Conservation (phyloP, 1,284 basidiomycete genomes). For the Xerocomus tenax region DNA sequence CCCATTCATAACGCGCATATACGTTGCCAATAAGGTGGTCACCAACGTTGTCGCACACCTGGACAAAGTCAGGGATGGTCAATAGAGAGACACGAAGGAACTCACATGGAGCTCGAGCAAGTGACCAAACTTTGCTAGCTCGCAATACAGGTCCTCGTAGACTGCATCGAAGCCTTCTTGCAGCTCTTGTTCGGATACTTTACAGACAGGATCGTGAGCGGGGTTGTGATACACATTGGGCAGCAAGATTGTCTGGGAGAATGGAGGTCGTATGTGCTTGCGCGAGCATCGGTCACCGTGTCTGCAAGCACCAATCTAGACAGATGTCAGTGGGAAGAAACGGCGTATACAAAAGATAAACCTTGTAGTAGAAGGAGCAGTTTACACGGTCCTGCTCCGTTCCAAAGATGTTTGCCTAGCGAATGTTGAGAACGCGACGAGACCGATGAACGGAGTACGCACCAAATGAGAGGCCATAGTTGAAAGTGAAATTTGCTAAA, state of each 20-base stretch:
- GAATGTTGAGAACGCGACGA: neutral
- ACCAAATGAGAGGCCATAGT: constrained; percentile 60
- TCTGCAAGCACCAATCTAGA: constrained; percentile 85
- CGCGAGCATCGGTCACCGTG: constrained; percentile 95
- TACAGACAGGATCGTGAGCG: constrained; percentile 82
- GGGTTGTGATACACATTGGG: constrained; percentile 99
- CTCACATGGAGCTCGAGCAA: constrained; percentile 88
- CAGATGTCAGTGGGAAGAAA: constrained; percentile 8
- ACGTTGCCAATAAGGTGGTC: constrained; percentile 99
- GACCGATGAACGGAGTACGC: constrained; percentile 12
- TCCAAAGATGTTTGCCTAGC: constrained; percentile 75
- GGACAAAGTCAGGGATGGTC: neutral
- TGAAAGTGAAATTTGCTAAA: constrained; percentile 12
- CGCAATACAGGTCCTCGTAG: constrained; percentile 91
- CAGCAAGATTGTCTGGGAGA: constrained; percentile 93
- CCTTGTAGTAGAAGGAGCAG: constrained; percentile 93
- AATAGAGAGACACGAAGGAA: constrained; percentile 14
- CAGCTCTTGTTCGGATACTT: constrained; percentile 77
- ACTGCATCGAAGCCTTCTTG: constrained; percentile 96
- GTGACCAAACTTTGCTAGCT: constrained; percentile 91
- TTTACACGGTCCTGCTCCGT: constrained; percentile 91
- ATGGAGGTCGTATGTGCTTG: constrained; percentile 95
- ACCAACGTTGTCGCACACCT: constrained; percentile 98
- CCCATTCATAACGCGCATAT: constrained; percentile 96
- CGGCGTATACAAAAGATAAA: constrained; percentile 27